Evolutionary conservation across 805 yeast species (phyloP).

Genomic region (Ogataea degrootiae): DNA sequence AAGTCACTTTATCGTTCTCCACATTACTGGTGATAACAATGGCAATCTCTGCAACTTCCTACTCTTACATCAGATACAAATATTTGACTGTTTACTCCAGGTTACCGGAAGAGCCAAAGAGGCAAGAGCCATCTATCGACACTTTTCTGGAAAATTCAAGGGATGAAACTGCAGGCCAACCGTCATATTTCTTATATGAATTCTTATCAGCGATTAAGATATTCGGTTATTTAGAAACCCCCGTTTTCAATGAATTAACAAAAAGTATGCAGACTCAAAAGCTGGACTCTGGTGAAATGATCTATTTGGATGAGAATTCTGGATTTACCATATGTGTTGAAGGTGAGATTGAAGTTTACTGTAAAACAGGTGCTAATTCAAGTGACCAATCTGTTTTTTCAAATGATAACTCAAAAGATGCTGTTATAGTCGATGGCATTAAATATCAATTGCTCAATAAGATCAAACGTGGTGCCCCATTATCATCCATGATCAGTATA

Average conservation of each 20-base stretch:
- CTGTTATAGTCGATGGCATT: conserved; percentile 48
- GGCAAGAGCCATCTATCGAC: conserved; percentile 42
- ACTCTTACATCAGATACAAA: conserved; percentile 54
- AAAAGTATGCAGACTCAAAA: conserved; percentile 88
- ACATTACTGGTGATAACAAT: conserved; percentile 35
- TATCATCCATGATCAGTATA: conserved; percentile 78
- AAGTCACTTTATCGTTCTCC: conserved; percentile 47
- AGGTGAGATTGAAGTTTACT: conserved; percentile 78
- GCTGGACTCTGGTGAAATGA: conserved; percentile 68
- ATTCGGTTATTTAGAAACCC: conserved; percentile 86
- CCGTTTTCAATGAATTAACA: conserved; percentile 89
- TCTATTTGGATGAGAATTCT: conserved; percentile 56
- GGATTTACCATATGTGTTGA: conserved; percentile 94
- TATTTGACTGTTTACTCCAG: conserved; percentile 62
- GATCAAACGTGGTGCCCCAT: conserved; percentile 77
- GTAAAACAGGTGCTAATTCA: conserved; percentile 39
- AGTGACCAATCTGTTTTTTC: conserved; percentile 18
- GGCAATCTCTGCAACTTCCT: conserved; percentile 31
- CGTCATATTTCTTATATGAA: conserved; percentile 63
- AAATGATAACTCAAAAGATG: conserved; percentile 34
- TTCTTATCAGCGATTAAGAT: conserved; percentile 87
- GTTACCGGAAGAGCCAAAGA: conserved; percentile 39
- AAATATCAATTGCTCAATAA: conserved; percentile 73
- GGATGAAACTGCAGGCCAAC: conserved; percentile 22
- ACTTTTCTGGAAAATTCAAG: conserved; percentile 37